Evolutionary conservation across 2,329 filamentous ascomycete genomes (phyloP), one percentile per base, ranked within the genome.

Genomic region (Diaporthe velutina): DNA sequence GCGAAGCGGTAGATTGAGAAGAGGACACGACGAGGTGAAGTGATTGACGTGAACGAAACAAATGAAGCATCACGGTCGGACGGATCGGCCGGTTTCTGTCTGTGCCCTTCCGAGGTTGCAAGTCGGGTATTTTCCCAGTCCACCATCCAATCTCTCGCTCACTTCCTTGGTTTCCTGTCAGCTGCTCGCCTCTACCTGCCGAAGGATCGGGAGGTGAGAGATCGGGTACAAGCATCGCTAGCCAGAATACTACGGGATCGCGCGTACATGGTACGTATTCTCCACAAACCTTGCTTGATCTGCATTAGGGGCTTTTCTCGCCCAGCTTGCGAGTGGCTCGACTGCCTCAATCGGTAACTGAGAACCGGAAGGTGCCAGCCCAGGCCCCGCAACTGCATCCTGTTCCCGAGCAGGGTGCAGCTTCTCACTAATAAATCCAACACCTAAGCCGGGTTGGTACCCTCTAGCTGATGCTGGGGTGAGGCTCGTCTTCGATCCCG

Each of bases 281-380:
- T 25, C 64, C 33, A 68, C 64, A 38, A 64, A 66, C 61, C 61
- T 67, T 67, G 42, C 61, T 67, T 30, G 61, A 38, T 45, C 30
- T 67, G 64, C 45, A 38, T 52, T 67, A 66, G 60, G 25, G 25
- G 38, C 19, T 35, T 42, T 30, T 66, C 2, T 22, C 25, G 58
- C 55, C 33, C 33, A 60, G 38, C 9, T 33, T 4, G 42, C 48
- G 60, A 22, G 28, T 60, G 55, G 33, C 40, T 40, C 60, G 28
- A 40, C 64, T 68, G 48, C 64, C 64, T 40, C 48, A 68, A 68
- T 13, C 33, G 64, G 64, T 28, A 68, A 68, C 64, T 68, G n/a
- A 68, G 48, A 68, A 54, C 64, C 64, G 64, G 64, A 68, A 68
- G 64, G 45, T 40, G 33, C 45, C 48, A 54, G 61, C 42, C n/a